Evolutionary conservation across 1,284 basidiomycete genomes (phyloP).

Genomic region (Psilocybe mexicana): DNA sequence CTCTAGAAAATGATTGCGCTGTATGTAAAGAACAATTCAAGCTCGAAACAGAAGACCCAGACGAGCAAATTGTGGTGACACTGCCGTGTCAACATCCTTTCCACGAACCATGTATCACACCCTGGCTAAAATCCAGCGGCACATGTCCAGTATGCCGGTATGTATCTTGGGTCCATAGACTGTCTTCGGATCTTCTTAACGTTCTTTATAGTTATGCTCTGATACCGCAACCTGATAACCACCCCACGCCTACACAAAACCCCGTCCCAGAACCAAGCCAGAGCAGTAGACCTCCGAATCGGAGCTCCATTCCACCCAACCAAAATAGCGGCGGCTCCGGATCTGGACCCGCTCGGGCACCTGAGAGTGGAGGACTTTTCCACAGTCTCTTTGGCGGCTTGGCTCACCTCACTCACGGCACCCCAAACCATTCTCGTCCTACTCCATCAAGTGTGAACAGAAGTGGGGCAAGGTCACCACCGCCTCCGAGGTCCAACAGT

Average conservation of each 20-base stretch:
- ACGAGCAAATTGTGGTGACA: conserved; percentile 67
- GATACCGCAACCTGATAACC: conserved; percentile 49
- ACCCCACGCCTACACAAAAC: conserved; percentile 28
- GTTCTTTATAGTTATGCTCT: conserved; percentile 47
- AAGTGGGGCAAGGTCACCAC: conserved; percentile 13
- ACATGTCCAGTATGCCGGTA: conserved; percentile 86
- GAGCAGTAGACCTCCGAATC: background rate
- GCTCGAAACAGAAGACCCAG: conserved; percentile 64
- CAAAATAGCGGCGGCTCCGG: background rate
- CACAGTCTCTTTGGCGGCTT: conserved; percentile 33
- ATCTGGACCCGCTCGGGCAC: conserved; percentile 6
- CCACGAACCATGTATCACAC: conserved; percentile 78
- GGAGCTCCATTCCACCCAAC: conserved; percentile 1
- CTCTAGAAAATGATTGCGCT: conserved; percentile 70
- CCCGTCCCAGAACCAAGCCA: conserved; percentile 5
- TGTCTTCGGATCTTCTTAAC: background rate
- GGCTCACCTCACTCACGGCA: conserved; percentile 19
- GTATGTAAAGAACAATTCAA: conserved; percentile 80
- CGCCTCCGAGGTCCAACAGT: background rate
- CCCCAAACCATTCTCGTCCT: conserved; percentile 1
- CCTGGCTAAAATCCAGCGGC: conserved; percentile 81
- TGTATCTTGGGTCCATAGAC: conserved; percentile 21
- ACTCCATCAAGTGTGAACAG: conserved; percentile 5
- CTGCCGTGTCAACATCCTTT: conserved; percentile 82
- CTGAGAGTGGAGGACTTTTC: conserved; percentile 28